Percentiles rank a stretch among this genome's conserved stretches.
These are phyloP conservation scores for Tolypocladium sp. DNA, from an alignment of 2,329 filamentous ascomycete genomes.

Conservation along the genomic window DNA sequence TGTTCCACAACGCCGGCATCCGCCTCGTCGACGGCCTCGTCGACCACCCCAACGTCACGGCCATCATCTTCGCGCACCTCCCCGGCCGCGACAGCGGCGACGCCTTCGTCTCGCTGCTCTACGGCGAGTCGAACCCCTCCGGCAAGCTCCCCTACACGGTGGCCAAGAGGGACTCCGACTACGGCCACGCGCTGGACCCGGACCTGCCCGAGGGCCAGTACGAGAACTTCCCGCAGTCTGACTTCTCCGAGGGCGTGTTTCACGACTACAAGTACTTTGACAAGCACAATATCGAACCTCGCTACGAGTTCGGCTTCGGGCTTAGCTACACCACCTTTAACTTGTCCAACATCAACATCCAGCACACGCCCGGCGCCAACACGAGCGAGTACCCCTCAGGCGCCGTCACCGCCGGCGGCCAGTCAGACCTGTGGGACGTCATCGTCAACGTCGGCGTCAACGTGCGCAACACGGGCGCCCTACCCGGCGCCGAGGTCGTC, in stretches of 20 bases:
- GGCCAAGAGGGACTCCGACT: constrained; percentile 46
- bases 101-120: constrained; percentile 46
- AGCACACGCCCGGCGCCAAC: constrained; percentile 9
- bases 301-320: constrained; percentile 49
- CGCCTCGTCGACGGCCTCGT: constrained; percentile 52
- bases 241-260: constrained; percentile 42
- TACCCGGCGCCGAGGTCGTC: constrained; percentile 35
- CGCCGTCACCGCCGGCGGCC: constrained; percentile 31
- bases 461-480: constrained; percentile 31
- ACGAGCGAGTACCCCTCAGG: constrained; percentile 27
- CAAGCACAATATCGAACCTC: constrained; percentile 33
- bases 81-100: constrained; percentile 55
- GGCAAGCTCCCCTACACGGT: constrained; percentile 55
- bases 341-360: constrained; percentile 32
- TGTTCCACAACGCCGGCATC: constrained; percentile 55
- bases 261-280: constrained; percentile 49
- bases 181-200: constrained; percentile 33
- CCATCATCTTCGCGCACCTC: constrained; percentile 53
- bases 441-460: constrained; percentile 27
- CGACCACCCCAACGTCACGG: constrained; percentile 55
- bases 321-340: constrained; percentile 46
- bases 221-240: constrained; percentile 38
- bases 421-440: constrained; percentile 37
- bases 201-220: constrained; percentile 39
- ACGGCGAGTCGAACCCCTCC: constrained; percentile 46